Evolutionary conservation across 1,139 yeast species (phyloP).

Genomic region (Pichia norvegensis): DNA sequence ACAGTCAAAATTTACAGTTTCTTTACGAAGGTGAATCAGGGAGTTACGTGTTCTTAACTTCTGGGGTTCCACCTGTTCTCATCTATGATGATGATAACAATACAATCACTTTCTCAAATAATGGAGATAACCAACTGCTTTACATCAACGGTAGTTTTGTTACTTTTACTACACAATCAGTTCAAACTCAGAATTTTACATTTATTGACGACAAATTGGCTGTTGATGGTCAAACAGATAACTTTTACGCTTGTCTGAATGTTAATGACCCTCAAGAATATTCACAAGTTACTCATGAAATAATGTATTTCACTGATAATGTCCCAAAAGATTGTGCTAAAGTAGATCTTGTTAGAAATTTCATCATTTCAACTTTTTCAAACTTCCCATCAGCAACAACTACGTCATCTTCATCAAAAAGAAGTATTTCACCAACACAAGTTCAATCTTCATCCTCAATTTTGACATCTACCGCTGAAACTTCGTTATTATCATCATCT

Average conservation of each 20-base stretch:
- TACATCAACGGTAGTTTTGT: conserved; percentile 10
- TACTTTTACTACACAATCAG: conserved; percentile 13
- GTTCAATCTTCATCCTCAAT: too few species aligned
- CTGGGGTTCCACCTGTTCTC: conserved; percentile 8
- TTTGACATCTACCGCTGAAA: too few species aligned
- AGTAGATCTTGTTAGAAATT: conserved; percentile 7
- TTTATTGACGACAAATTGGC: conserved; percentile 19
- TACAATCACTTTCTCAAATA: conserved; percentile 1
- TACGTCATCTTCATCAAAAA: too few species aligned
- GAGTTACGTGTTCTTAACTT: conserved; percentile 36
- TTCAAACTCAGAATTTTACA: conserved; percentile 7
- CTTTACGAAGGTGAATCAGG: conserved; percentile 53
- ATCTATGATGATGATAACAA: conserved; percentile 9
- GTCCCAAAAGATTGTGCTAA: conserved; percentile 19
- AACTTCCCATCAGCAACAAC: background rate
- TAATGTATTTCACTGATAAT: conserved; percentile 20
- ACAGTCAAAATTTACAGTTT: conserved; percentile 28
- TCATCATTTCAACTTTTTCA: background rate
- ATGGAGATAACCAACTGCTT: conserved; percentile 7
- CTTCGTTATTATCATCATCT: background rate
- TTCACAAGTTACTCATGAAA: conserved; percentile 16
- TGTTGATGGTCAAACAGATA: conserved; percentile 19
- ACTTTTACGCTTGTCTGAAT: conserved; percentile 26
- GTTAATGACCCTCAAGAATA: conserved; percentile 24
- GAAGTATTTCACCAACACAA: too few species aligned